Percentiles rank a stretch among this genome's conserved stretches.
Evolutionary conservation across 2,329 filamentous ascomycete genomes (phyloP).

Genomic region (Scedosporium boydii): DNA sequence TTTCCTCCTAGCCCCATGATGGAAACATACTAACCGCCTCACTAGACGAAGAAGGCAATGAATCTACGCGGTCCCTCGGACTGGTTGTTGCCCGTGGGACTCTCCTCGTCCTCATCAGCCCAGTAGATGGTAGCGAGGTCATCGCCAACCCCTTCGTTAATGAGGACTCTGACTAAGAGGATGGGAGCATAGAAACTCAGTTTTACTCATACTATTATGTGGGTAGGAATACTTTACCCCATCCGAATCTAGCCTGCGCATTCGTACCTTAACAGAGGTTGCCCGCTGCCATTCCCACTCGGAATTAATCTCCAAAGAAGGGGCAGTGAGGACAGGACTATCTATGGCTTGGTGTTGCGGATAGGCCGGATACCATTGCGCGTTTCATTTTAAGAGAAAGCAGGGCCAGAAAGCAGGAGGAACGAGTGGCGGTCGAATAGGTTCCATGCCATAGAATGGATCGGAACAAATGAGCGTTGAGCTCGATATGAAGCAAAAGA

Average conservation of each 20-base stretch:
- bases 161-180: constrained; percentile 12
- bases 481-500: neutral
- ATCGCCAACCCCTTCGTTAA: constrained; percentile 78
- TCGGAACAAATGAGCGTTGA: neutral
- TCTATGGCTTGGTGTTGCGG: too few species aligned
- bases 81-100: constrained; percentile 88
- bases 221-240: neutral
- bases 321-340: too few species aligned
- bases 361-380: too few species aligned
- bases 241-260: neutral
- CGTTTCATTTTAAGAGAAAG: too few species aligned
- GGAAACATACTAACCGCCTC: neutral
- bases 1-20: neutral
- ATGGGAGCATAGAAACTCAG: neutral
- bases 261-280: too few species aligned
- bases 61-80: constrained; percentile 69
- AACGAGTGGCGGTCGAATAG: neutral
- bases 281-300: too few species aligned
- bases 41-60: constrained; percentile 85
- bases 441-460: neutral
- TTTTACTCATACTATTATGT: neutral
- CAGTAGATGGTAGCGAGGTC: constrained; percentile 87
- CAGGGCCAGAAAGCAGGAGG: too few species aligned
- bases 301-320: too few species aligned
- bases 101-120: constrained; percentile 83